These are phyloP conservation scores for Lepidium africanum DNA, from an alignment of 345 rosid genomes.

Conservation along the genomic window DNA sequence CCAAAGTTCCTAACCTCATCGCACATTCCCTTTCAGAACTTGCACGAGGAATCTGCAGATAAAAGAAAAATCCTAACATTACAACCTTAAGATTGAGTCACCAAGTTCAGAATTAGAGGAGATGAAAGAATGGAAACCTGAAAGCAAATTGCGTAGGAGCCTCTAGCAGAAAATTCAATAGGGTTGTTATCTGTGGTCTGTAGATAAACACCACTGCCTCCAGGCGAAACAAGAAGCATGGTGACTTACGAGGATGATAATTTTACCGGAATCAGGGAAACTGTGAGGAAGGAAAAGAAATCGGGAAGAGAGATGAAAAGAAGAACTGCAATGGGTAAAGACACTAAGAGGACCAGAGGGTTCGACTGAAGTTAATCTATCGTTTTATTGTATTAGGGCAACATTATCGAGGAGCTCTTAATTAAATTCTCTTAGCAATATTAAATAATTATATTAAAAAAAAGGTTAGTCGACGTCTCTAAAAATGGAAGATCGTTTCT, in stretches of 20 bases:
- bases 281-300: no score
- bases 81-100: background rate
- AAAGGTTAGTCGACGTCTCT: no score
- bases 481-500: no score
- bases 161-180: conserved; percentile 4
- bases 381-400: no score
- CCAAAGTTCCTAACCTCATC: conserved; percentile 20
- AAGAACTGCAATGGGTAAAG: no score
- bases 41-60: conserved; percentile 34
- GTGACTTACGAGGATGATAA: background rate
- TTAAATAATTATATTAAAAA: no score
- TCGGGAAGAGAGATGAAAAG: no score
- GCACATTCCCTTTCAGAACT: conserved; percentile 21
- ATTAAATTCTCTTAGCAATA: no score
- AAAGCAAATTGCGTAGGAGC: conserved; percentile 11
- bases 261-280: no score
- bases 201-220: conserved; percentile 3
- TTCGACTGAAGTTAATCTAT: no score
- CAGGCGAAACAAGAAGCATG: conserved; percentile 18
- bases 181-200: conserved; percentile 4
- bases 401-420: no score
- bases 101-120: background rate
- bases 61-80: background rate
- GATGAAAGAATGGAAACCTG: conserved; percentile 13
- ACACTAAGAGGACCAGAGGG: no score